Evolutionary conservation across 768 basidiomycete genomes (phyloP).

Genomic region (Amanita pallidorosea): DNA sequence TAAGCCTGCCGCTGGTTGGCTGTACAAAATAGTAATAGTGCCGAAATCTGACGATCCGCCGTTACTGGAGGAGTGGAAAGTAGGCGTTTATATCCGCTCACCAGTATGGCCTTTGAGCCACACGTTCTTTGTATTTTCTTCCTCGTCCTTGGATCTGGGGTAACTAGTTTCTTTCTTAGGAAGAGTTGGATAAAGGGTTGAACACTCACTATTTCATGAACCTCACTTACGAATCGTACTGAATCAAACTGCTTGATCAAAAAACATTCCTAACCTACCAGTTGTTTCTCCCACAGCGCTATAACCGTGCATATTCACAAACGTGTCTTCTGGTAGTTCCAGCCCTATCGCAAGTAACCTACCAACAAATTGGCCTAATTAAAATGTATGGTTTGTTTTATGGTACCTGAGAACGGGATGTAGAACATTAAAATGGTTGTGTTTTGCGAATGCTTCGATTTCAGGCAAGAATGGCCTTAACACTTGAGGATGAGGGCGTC

Average conservation of each 20-base stretch:
- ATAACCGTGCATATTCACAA: constrained; percentile 37
- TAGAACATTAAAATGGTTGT: constrained; percentile 42
- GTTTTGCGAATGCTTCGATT: constrained; percentile 35
- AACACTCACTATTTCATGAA: constrained; percentile 55
- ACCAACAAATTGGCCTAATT: background rate
- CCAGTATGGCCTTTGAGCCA: constrained; percentile 56
- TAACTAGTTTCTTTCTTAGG: constrained; percentile 21
- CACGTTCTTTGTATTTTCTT: constrained; percentile 37
- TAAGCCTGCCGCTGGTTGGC: constrained; percentile 43
- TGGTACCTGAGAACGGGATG: constrained; percentile 33
- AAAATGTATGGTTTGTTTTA: background rate
- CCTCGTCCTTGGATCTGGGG: constrained; percentile 38
- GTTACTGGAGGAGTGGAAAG: background rate
- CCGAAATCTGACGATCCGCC: constrained; percentile 30
- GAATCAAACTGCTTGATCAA: background rate
- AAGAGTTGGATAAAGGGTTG: background rate
- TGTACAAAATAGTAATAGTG: constrained; percentile 46
- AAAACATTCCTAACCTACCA: constrained; percentile 15
- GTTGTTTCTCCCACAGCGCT: constrained; percentile 30
- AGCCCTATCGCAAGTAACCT: constrained; percentile 42
- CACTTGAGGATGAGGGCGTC: constrained; percentile 35
- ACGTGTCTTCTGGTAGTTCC: constrained; percentile 41
- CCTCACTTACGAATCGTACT: constrained; percentile 26
- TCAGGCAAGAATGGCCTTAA: constrained; percentile 43
- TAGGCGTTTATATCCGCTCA: constrained; percentile 9